Evolutionary conservation across 202 grass and related monocot genomes (phyloP).

Genomic region (Miscanthus sacchariflorus): DNA sequence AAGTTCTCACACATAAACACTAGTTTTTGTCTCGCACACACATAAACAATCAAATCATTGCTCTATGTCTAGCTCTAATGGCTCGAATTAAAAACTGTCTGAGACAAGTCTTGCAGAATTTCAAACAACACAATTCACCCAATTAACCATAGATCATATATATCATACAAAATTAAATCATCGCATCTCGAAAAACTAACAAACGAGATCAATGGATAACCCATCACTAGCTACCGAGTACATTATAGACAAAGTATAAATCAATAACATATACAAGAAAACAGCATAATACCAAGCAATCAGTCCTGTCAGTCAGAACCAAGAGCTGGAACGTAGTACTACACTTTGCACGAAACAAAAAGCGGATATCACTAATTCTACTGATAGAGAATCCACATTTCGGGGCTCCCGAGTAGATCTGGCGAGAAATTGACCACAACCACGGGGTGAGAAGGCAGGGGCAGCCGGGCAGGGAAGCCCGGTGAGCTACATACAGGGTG

Average conservation of each 20-base stretch:
- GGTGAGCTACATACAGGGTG: neutral
- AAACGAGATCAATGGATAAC: neutral
- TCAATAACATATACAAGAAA: neutral
- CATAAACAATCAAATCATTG: neutral
- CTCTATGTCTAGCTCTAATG: neutral
- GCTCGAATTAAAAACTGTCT: neutral
- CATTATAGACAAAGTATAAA: neutral
- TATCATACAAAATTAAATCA: neutral
- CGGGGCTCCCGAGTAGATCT: slow-evolving; percentile 13
- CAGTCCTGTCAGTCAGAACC: neutral
- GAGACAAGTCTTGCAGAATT: neutral
- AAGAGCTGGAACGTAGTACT: neutral
- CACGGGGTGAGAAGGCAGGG: neutral
- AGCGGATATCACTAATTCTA: neutral
- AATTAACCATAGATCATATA: neutral
- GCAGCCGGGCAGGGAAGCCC: neutral
- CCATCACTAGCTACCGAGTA: neutral
- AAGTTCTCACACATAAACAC: neutral
- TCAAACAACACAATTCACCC: neutral
- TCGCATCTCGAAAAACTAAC: neutral
- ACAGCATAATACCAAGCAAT: neutral
- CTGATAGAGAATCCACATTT: neutral
- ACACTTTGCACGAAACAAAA: neutral
- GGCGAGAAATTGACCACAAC: neutral
- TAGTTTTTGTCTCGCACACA: neutral